Conservation (phyloP, 2,329 filamentous ascomycete genomes). For the Sphaerulina vaccinii region DNA sequence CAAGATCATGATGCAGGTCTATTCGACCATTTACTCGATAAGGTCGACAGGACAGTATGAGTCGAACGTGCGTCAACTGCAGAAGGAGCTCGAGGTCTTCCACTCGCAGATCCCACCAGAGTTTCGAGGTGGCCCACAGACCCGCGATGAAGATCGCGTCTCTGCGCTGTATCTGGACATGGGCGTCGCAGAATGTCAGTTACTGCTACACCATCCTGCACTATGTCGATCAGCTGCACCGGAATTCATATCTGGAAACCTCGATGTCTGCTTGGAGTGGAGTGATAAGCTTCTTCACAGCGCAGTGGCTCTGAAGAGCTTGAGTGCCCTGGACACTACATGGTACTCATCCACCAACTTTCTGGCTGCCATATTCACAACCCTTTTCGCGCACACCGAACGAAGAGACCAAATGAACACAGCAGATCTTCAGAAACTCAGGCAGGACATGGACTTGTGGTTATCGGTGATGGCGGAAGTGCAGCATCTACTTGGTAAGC, state of each 20-base stretch:
- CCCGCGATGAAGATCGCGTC: conserved; percentile 48
- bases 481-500: conserved; percentile 64
- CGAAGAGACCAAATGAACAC: conserved; percentile 60
- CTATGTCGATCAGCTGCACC: conserved; percentile 53
- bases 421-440: conserved; percentile 60
- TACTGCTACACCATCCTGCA: conserved; percentile 55
- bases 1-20: conserved; percentile 70
- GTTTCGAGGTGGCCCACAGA: conserved; percentile 51
- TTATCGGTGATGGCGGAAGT: conserved; percentile 66
- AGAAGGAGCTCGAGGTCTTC: conserved; percentile 64
- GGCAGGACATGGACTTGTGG: conserved; percentile 68
- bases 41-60: conserved; percentile 58
- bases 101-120: conserved; percentile 62
- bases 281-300: conserved; percentile 63
- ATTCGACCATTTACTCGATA: conserved; percentile 72
- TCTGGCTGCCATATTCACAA: conserved; percentile 70
- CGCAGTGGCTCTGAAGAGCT: conserved; percentile 58
- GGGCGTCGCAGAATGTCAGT: conserved; percentile 49
- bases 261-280: conserved; percentile 62
- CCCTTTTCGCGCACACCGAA: conserved; percentile 68
- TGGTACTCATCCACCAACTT: conserved; percentile 75
- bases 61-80: conserved; percentile 62
- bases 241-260: conserved; percentile 58
- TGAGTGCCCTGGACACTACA: conserved; percentile 71
- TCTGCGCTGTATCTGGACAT: conserved; percentile 52